Percentiles rank a stretch among this genome's conserved stretches.
Conservation (phyloP, 495 filamentous ascomycete species). For the Penicillium bialowiezense region DNA sequence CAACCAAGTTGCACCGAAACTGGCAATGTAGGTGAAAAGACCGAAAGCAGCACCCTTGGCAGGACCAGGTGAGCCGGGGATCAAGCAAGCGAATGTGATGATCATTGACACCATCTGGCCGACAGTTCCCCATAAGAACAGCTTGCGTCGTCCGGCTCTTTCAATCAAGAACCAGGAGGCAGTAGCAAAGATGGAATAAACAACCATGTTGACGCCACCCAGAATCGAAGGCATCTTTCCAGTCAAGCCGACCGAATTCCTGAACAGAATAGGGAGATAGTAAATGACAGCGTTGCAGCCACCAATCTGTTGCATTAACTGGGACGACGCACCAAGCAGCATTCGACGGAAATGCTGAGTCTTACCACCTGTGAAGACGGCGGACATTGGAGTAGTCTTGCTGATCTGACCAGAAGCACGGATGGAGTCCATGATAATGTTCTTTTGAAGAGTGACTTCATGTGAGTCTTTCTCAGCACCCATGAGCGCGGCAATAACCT, state of each 20-base stretch:
- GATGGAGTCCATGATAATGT: conserved; percentile 66
- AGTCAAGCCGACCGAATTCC: conserved; percentile 50
- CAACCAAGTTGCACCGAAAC: conserved; percentile 52
- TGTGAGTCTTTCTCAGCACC: conserved; percentile 5
- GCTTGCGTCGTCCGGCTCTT: conserved; percentile 60
- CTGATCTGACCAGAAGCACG: conserved; percentile 31
- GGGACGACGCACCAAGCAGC: conserved; percentile 28
- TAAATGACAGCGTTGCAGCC: conserved; percentile 74
- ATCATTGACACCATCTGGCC: conserved; percentile 66
- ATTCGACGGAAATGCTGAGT: conserved; percentile 34
- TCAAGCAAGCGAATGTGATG: conserved; percentile 61
- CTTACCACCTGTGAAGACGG: conserved; percentile 26
- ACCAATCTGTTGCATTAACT: conserved; percentile 68
- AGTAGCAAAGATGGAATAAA: conserved; percentile 64
- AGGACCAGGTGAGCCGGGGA: conserved; percentile 47
- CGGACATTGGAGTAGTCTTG: conserved; percentile 23
- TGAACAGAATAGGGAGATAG: conserved; percentile 68
- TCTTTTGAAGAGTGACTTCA: conserved; percentile 40
- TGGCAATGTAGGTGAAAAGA: conserved; percentile 66
- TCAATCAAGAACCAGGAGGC: conserved; percentile 75
- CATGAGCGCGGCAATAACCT: conserved; percentile 44
- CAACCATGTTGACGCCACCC: conserved; percentile 72
- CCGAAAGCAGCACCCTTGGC: conserved; percentile 62
- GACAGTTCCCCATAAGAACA: conserved; percentile 62
- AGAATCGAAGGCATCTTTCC: conserved; percentile 63